phyloP scores from a whole-genome alignment of 495 filamentous ascomycete species.

The Aspergillus ostianus region DNA sequence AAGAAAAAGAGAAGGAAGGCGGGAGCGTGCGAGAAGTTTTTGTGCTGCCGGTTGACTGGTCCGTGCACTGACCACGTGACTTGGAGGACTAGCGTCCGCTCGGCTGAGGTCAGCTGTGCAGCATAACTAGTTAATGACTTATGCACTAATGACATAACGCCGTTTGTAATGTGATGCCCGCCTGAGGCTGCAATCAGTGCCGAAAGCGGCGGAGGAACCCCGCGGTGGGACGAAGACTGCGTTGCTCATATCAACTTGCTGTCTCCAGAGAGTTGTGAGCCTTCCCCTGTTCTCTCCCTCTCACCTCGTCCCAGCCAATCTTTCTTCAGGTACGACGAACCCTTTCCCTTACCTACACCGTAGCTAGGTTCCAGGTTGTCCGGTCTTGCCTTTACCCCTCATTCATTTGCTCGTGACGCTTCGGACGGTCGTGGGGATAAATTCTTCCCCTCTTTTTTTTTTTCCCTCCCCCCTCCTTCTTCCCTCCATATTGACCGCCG shows the following conservation, averaged over 20 bases:
- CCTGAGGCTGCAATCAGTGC: constrained; percentile 4
- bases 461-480: background rate
- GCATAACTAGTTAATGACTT: background rate
- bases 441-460: constrained; percentile 7
- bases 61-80: constrained; percentile 23
- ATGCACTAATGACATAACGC: background rate
- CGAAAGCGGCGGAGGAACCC: constrained; percentile 20
- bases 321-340: constrained; percentile 4
- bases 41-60: constrained; percentile 11
- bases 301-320: background rate
- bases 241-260: background rate
- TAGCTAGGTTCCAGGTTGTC: background rate
- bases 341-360: background rate
- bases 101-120: constrained; percentile 7
- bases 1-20: constrained; percentile 30
- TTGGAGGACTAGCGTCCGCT: background rate
- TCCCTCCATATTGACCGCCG: background rate
- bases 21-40: constrained; percentile 20
- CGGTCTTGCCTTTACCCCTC: constrained; percentile 1
- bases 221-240: constrained; percentile 6
- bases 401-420: background rate
- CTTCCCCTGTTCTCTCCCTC: no score
- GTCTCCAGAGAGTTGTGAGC: no score
- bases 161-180: background rate
- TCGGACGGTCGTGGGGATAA: constrained; percentile 5